Evolutionary conservation across 2,329 filamentous ascomycete genomes (phyloP), one percentile per base, ranked within the genome.

Genomic region (Blastomyces percursus): DNA sequence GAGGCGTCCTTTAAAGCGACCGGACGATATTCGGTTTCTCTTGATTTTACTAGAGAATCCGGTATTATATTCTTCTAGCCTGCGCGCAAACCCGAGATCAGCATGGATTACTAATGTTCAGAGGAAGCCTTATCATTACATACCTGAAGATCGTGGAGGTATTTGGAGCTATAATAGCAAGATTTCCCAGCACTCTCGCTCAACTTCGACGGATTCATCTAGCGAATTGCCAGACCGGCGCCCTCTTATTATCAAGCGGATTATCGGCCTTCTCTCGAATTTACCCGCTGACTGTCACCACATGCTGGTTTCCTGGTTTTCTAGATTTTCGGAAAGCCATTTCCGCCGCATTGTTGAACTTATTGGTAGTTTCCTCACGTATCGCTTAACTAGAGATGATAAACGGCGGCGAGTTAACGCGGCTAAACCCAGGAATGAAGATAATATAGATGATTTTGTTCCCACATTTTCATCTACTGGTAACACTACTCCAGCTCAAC

Each of bases 201-300:
- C 67, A 38, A 61, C 66, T 50, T 66, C 69, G 24, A 64, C 69
- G 4, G 67, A 66, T 44, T 63, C 66, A 63, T 71, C 71, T 21
- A 70, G 69, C 52, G 71, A 74, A 21, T 75, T 75, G 21, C 80
- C 83, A 32, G 87, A 86, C 1, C 84, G 89, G 64, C 89, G 96
- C 74, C 91, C 89, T 2, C 88, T 88, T 4, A 88, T 96, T 61
- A 84, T 95, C 69, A 96, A 96, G 73, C 84, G 92, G 46, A 86
- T 95, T 48, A 74, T 96, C 32, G 92, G 92, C 0, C 77, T 96
- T 11, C 71, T 96, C 30, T 88, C 90, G 1, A 90, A 95, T 72
- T 79, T 89, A 14, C 82, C 90, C 0, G 83, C 84, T 63, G 83
- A 87, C 63, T 92, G 89, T 67, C 91, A 96, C 69, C 86, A 87